Percentiles rank a stretch among this genome's conserved stretches.
phyloP scores from a whole-genome alignment of 805 yeast genomes.

The Candida coleopterorum region DNA sequence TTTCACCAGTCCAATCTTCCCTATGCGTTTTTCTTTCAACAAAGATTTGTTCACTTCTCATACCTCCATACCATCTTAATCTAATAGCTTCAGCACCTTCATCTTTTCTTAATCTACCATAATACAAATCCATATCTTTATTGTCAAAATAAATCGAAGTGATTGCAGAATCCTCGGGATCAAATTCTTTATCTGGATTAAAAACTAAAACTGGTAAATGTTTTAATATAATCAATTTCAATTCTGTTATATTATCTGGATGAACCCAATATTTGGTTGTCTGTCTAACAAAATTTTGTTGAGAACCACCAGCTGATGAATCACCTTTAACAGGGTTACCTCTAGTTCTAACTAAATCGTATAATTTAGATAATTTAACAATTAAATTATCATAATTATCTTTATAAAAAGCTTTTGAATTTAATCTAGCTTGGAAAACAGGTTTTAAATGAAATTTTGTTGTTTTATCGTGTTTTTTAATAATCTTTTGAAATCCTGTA shows the following conservation, averaged over 20 bases:
- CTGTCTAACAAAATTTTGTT: conserved; percentile 97
- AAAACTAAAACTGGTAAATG: conserved; percentile 96
- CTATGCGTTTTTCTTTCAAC: conserved; percentile 98
- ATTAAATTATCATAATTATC: conserved; percentile 88
- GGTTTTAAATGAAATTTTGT: conserved; percentile 75
- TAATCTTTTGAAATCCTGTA: conserved; percentile 94
- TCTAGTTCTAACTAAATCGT: conserved; percentile 90
- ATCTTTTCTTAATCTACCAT: conserved; percentile 90
- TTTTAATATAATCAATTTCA: conserved; percentile 85
- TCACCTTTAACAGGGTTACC: conserved; percentile 96
- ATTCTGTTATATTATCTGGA: conserved; percentile 95
- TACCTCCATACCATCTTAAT: conserved; percentile 98
- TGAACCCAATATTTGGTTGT: conserved; percentile 99
- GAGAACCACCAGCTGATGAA: conserved; percentile 95
- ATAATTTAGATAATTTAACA: conserved; percentile 81
- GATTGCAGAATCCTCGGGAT: conserved; percentile 90
- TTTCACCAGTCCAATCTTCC: conserved; percentile 99
- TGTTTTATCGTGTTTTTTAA: conserved; percentile 93
- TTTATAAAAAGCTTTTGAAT: conserved; percentile 92
- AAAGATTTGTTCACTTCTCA: conserved; percentile 86
- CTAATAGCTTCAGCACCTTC: conserved; percentile 99
- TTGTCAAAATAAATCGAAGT: conserved; percentile 96
- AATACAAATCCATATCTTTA: conserved; percentile 80
- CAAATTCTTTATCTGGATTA: conserved; percentile 94
- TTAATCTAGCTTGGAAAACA: conserved; percentile 86